These are phyloP conservation scores for Phytophthora multivora DNA, from an alignment of 352 stramenopile species.

Conservation along the genomic window DNA sequence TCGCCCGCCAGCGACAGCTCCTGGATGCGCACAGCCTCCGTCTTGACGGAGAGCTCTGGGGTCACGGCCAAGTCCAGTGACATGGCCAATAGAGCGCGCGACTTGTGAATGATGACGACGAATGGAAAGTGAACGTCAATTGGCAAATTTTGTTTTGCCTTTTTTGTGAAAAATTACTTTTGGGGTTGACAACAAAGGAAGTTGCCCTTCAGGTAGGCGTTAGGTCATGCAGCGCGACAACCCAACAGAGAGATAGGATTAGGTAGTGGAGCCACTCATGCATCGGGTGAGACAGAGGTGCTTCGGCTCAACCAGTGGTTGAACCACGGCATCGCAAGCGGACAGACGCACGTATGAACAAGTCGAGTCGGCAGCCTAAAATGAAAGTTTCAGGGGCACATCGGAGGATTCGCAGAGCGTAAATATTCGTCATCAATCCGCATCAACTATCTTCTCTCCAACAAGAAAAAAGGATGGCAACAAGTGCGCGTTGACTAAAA, in stretches of 20 bases:
- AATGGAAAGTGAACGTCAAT: conserved; percentile 23
- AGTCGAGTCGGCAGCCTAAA: background rate
- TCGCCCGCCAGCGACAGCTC: conserved; percentile 37
- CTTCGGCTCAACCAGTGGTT: conserved; percentile 19
- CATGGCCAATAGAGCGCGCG: conserved; percentile 24
- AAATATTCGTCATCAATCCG: background rate
- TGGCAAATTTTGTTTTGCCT: conserved; percentile 1
- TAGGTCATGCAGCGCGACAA: too few species aligned
- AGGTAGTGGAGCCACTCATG: background rate
- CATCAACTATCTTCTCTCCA: background rate
- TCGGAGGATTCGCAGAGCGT: conserved; percentile 11
- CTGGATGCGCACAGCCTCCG: conserved; percentile 37
- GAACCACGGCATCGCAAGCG: background rate
- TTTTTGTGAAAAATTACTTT: background rate
- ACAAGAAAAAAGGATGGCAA: too few species aligned
- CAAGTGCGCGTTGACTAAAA: conserved; percentile 26
- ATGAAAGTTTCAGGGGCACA: conserved; percentile 18
- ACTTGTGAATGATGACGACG: conserved; percentile 33
- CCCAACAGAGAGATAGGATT: too few species aligned
- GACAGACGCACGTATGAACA: conserved; percentile 8
- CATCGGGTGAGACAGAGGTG: conserved; percentile 9
- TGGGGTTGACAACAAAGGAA: background rate
- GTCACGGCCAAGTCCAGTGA: conserved; percentile 20
- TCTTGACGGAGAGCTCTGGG: conserved; percentile 25
- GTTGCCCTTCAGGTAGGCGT: background rate